Base-by-base conservation (phyloP, 176 grass and related monocot species). In the Juncus effusus region DNA sequence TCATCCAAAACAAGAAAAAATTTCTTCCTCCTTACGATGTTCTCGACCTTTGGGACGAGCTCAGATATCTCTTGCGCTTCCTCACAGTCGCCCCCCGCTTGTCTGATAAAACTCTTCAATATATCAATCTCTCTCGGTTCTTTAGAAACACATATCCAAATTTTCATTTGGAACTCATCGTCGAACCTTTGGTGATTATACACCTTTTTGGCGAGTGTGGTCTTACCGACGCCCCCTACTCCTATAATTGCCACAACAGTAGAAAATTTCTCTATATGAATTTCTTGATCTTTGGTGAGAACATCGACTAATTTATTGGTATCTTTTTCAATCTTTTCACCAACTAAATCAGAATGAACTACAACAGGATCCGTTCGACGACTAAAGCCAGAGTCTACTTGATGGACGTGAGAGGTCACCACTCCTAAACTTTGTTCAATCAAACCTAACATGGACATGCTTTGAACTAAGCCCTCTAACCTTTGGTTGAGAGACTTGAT, bases 1-100 rank as follows among this genome's bases (percentile, higher is more conserved):
- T 84, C 76, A 58, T 84, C 81, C 53, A 84, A 35, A 16, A 84
- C 76, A 7, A 84, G 9, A 13, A 84, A 37, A 3, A 84, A 49
- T 13, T 56, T 79, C 36, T 78, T 72, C 4, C 41, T 38, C 2
- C 3, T 2, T 0, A 84, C 3, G 0, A 0, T 4, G 0, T 7
- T 1, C 12, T 8, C 54, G 11, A 75, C 7, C n/a, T 12, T 36
- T 12, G 2, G 4, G 40, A 78, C 16, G 0, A 84, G 56, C 47
- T 68, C 0, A 0, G 51, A 63, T 42, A 13, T 75, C 3, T 59
- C 16, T 49, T 38, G 37, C 0, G 38, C 66, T 3, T 0, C 9
- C 6, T 2, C 7, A 10, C 40, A 36, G 16, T 3, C 15, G 6
- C 69, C 69, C 0, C 38, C 44, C 0, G 3, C n/a, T 10, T 13